phyloP scores from a whole-genome alignment of 2,329 filamentous ascomycete genomes.

The Phyllosticta capitalensis region DNA sequence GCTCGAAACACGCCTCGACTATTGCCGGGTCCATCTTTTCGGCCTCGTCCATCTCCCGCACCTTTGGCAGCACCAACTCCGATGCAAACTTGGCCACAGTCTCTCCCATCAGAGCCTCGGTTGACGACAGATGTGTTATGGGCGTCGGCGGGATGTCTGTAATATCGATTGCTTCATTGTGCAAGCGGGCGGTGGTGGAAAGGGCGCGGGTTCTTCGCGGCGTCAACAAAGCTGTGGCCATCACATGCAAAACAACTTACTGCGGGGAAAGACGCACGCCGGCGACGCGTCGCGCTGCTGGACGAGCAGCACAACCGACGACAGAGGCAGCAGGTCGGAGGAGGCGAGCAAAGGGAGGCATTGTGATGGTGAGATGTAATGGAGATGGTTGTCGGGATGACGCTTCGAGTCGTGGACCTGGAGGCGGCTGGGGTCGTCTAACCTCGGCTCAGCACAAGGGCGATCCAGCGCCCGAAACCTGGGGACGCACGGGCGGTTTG shows the following conservation, averaged over 20 bases:
- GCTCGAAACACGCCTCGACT: slow-evolving; percentile 91
- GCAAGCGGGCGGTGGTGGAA: slow-evolving; percentile 29
- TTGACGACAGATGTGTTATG: slow-evolving; percentile 85
- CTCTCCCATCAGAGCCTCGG: slow-evolving; percentile 81
- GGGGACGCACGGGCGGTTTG: background rate
- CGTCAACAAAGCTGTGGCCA: background rate
- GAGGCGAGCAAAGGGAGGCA: slow-evolving; percentile 22
- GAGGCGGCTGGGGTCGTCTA: background rate
- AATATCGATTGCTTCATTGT: slow-evolving; percentile 45
- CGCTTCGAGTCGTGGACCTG: background rate
- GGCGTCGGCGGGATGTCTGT: slow-evolving; percentile 77
- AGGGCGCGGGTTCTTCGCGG: slow-evolving; percentile 17
- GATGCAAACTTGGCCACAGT: slow-evolving; percentile 83
- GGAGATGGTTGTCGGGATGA: background rate
- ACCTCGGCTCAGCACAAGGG: slow-evolving; percentile 2
- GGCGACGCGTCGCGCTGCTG: slow-evolving; percentile 5
- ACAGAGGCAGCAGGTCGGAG: slow-evolving; percentile 25
- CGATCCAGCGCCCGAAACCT: slow-evolving; percentile 4
- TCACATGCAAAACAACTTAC: slow-evolving; percentile 9
- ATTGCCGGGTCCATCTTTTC: slow-evolving; percentile 84
- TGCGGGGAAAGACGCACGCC: slow-evolving; percentile 7
- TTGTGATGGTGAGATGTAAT: background rate
- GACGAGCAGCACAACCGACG: slow-evolving; percentile 13
- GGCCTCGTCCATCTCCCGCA: slow-evolving; percentile 94
- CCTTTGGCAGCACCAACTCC: slow-evolving; percentile 81